Base-by-base conservation (phyloP, 768 basidiomycete species). In the Termitomyces bulborhizus region DNA sequence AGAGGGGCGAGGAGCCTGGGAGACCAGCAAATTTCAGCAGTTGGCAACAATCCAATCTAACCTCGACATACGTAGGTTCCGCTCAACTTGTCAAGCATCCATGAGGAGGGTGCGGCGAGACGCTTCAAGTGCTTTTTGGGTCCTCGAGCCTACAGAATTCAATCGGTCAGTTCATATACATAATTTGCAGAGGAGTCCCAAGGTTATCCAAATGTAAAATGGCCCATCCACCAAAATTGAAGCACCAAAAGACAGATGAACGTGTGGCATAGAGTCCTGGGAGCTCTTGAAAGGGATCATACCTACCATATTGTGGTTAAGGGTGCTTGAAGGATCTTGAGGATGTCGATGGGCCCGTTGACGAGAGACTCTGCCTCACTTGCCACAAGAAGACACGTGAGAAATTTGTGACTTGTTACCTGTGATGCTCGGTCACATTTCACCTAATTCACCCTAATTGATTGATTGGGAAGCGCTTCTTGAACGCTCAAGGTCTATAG, bases 101-200 rank as follows among this genome's bases (percentile, higher is more conserved):
- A 99, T 79, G 93, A 89, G 46, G 93, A 96, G 60, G 97, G 97
- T 59, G 97, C 97, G 63, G 87, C 86, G 57, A 98, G 84, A 69
- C 96, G 90, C 84, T 98, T 98, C 79, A 98, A 84, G 72, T 98
- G 95, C 77, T 97, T 97, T 88, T 91, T 97, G 61, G 95, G 95
- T 86, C 95, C 95, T 74, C 95, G 88, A 69, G 84, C 93, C 95
- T 97, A 63, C 21, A 63, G 62, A 68, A 44, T 45, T 27, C 51
- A 53, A 51, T 41, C 47, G 60, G 45, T 71, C 57, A 73, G 73
- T 59, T 56, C 60, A 59, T 50, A 51, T 54, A 21, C 43, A 51
- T 39, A 34, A 34, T 55, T 43, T 43, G 39, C 24, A 40, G 45
- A 42, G 9, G 41, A 50, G 50, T 44, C 62, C 61, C 59, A 71